Conservation (phyloP, 1,139 yeast genomes). For the Magnusiomyces fungicola region DNA sequence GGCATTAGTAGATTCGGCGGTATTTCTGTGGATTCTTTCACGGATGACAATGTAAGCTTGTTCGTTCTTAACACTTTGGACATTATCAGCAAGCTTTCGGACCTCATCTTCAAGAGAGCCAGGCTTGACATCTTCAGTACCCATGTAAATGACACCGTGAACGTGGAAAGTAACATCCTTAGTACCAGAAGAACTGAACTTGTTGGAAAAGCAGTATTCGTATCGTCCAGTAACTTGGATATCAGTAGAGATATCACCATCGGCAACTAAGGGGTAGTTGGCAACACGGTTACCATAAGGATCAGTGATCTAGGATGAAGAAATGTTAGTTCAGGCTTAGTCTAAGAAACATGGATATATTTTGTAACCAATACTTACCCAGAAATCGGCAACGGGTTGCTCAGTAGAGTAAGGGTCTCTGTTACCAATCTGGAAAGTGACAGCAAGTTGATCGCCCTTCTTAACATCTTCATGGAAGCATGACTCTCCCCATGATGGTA, state of each 20-base stretch:
- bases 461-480: slow-evolving; percentile 84
- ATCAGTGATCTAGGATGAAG: slow-evolving; percentile 38
- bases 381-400: slow-evolving; percentile 72
- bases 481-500: slow-evolving; percentile 79
- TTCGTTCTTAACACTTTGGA: slow-evolving; percentile 86
- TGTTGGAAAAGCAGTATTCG: slow-evolving; percentile 88
- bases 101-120: slow-evolving; percentile 85
- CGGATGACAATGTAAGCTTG: slow-evolving; percentile 83
- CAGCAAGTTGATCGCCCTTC: slow-evolving; percentile 77
- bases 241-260: slow-evolving; percentile 68
- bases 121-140: slow-evolving; percentile 71
- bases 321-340: neutral
- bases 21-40: slow-evolving; percentile 96
- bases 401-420: slow-evolving; percentile 73
- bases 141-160: slow-evolving; percentile 86
- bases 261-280: slow-evolving; percentile 53
- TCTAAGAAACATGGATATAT: neutral
- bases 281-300: slow-evolving; percentile 53
- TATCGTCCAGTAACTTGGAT: slow-evolving; percentile 68
- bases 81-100: slow-evolving; percentile 63
- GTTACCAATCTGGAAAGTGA: slow-evolving; percentile 90
- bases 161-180: slow-evolving; percentile 94
- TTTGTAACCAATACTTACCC: slow-evolving; percentile 31
- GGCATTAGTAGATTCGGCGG: slow-evolving; percentile 95
- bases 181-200: slow-evolving; percentile 60